phyloP scores from a whole-genome alignment of 2,329 filamentous ascomycete species.

The Colletotrichum limetticola region DNA sequence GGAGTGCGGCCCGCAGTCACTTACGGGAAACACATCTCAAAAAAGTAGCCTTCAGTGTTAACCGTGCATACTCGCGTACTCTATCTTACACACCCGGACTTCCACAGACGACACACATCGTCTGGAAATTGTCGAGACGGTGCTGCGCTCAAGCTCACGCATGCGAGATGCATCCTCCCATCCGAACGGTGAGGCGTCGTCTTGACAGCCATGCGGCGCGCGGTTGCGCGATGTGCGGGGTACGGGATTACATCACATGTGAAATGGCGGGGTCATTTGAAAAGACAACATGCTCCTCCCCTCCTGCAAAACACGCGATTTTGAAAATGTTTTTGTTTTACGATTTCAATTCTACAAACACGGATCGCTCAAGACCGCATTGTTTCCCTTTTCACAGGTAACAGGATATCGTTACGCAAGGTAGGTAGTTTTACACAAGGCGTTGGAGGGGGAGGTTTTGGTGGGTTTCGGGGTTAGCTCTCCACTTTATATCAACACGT shows the following conservation, averaged over 20 bases:
- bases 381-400: slow-evolving; percentile 27
- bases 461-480: background rate
- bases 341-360: slow-evolving; percentile 13
- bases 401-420: slow-evolving; percentile 32
- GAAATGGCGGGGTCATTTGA: background rate
- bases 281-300: background rate
- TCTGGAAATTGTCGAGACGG: background rate
- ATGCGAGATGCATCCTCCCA: background rate
- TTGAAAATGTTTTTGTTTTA: background rate
- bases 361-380: slow-evolving; percentile 28
- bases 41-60: too few relatives aligned
- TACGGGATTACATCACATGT: slow-evolving; percentile 2
- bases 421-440: slow-evolving; percentile 28
- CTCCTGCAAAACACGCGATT: background rate
- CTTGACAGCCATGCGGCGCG: background rate
- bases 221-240: background rate
- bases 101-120: background rate
- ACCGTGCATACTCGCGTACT: background rate
- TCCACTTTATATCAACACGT: slow-evolving; percentile 1
- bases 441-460: background rate
- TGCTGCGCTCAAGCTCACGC: background rate
- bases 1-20: too few relatives aligned
- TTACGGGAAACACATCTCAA: too few relatives aligned
- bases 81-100: background rate
- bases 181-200: background rate